Percentiles rank a stretch among this genome's conserved stretches.
Conservation (phyloP, 129 eudicot genomes). For the Smallanthus sonchifolius region DNA sequence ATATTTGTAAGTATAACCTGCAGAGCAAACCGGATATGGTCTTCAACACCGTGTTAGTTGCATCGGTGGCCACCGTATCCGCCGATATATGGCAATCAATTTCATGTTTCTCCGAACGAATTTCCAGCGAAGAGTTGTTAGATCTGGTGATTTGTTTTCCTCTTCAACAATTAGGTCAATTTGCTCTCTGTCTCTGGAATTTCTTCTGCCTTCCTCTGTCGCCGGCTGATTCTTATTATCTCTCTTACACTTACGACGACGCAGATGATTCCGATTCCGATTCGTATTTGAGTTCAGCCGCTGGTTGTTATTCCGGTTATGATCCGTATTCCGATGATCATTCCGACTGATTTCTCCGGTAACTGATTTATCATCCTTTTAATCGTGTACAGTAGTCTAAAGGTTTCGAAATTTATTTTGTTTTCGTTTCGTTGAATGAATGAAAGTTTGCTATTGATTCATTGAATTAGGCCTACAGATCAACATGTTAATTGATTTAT, state of each 20-base stretch:
- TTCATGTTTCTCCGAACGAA: conserved; percentile 38
- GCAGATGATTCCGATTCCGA: conserved; percentile 19
- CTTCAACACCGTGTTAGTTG: conserved; percentile 41
- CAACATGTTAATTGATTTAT: neutral
- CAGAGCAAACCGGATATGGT: conserved; percentile 32
- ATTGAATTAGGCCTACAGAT: neutral
- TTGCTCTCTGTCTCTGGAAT: conserved; percentile 40
- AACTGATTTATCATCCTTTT: neutral
- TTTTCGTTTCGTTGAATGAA: neutral
- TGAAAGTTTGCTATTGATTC: neutral
- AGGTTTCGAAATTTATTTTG: neutral
- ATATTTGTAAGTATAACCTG: neutral
- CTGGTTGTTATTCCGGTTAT: conserved; percentile 22
- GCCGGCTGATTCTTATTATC: conserved; percentile 17
- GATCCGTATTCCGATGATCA: conserved; percentile 33
- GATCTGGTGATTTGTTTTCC: conserved; percentile 51
- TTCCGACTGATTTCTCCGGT: conserved; percentile 24
- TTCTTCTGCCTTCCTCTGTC: conserved; percentile 41
- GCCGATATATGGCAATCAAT: conserved; percentile 43
- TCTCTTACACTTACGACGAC: conserved; percentile 6
- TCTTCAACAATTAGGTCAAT: conserved; percentile 43
- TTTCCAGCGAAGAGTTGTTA: conserved; percentile 28
- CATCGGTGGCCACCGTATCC: conserved; percentile 37
- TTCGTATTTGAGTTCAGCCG: conserved; percentile 19
- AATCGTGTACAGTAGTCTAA: neutral